A percentile compares a stretch with the other conserved stretches of the same genome.
Evolutionary conservation across 1,284 basidiomycete genomes (phyloP).

Genomic region (Naganishia albida): DNA sequence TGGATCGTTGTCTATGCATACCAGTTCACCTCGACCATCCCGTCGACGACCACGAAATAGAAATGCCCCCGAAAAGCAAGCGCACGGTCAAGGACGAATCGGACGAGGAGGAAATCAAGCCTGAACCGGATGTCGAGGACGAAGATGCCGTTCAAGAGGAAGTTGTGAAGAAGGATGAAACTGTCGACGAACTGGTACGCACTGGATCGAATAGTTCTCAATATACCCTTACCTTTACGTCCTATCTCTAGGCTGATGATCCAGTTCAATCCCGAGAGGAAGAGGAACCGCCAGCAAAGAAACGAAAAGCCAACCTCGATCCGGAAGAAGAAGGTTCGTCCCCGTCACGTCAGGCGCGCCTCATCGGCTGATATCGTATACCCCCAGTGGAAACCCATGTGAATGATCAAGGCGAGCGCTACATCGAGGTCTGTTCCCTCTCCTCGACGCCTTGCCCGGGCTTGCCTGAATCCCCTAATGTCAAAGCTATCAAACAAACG

Average conservation of each 20-base stretch:
- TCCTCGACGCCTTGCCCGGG: background rate
- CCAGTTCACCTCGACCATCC: background rate
- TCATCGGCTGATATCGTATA: background rate
- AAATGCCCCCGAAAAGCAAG: constrained; percentile 1
- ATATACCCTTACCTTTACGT: too few species aligned
- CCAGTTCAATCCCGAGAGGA: background rate
- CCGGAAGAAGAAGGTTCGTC: constrained; percentile 15
- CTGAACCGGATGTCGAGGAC: constrained; percentile 2
- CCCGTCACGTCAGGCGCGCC: too few species aligned
- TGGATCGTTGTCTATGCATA: background rate
- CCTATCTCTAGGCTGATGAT: too few species aligned
- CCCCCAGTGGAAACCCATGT: background rate
- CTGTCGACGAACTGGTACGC: background rate
- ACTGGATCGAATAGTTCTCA: background rate
- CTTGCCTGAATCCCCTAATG: background rate
- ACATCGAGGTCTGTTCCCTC: constrained; percentile 6
- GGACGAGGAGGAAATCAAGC: constrained; percentile 6
- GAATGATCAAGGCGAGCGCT: constrained; percentile 20
- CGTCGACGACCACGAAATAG: background rate
- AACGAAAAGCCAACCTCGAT: constrained; percentile 14
- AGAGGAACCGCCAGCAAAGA: constrained; percentile 16
- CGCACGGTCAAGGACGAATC: constrained; percentile 9
- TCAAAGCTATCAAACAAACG: constrained; percentile 61
- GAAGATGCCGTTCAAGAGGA: background rate
- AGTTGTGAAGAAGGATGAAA: constrained; percentile 3